These are phyloP conservation scores for Ophidiomyces ophidiicola DNA, from an alignment of 2,329 filamentous ascomycete species.

Conservation along the genomic window DNA sequence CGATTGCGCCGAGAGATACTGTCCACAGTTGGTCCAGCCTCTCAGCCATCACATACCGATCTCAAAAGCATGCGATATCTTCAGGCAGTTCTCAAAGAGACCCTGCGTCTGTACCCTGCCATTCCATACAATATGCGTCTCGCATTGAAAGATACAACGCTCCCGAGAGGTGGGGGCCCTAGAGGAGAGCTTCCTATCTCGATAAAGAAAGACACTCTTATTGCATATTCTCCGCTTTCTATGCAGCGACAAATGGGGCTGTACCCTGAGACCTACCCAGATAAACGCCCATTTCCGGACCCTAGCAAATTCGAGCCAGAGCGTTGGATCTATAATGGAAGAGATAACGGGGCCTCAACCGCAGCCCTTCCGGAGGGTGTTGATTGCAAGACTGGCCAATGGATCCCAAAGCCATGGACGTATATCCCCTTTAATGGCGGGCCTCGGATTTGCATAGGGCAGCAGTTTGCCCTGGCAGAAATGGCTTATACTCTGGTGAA, in stretches of 20 bases:
- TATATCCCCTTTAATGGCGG: constrained; percentile 44
- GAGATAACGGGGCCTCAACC: too few relatives aligned
- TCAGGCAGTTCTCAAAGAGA: constrained; percentile 11
- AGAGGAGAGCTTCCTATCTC: constrained; percentile 49
- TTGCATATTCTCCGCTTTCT: constrained; percentile 55
- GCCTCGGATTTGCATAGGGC: constrained; percentile 44
- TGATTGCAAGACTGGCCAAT: too few relatives aligned
- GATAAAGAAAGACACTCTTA: constrained; percentile 51
- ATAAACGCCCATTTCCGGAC: too few relatives aligned
- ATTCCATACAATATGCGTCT: constrained; percentile 36
- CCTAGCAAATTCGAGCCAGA: constrained; percentile 45
- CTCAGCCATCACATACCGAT: constrained; percentile 5
- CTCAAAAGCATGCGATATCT: constrained; percentile 16
- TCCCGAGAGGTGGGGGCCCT: constrained; percentile 47
- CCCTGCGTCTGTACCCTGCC: constrained; percentile 35
- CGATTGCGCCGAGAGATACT: too few relatives aligned
- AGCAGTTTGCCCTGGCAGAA: constrained; percentile 48
- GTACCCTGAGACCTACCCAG: too few relatives aligned
- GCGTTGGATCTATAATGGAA: too few relatives aligned
- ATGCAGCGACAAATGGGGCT: constrained; percentile 59
- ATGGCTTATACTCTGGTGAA: constrained; percentile 40
- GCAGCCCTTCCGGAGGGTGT: too few relatives aligned
- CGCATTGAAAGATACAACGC: constrained; percentile 32
- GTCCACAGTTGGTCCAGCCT: background rate
- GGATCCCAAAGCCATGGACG: too few relatives aligned